Base-by-base conservation (phyloP, 805 yeast genomes). In the Candida silvicultrix region DNA sequence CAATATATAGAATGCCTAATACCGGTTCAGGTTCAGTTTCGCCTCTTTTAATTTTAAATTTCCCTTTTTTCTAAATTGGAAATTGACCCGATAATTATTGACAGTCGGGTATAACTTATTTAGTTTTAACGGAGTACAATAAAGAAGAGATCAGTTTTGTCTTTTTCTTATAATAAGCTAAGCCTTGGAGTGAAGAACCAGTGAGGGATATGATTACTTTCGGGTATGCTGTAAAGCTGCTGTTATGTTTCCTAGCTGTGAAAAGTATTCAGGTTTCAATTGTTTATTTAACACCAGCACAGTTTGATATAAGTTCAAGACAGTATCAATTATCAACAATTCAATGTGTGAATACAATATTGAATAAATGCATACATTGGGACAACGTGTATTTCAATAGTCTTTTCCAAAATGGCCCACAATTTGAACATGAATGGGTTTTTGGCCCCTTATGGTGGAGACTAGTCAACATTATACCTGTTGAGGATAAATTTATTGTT, bases 341-440 rank as follows among this genome's bases (percentile, higher is more conserved):
- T 14, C 41, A 10, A 34, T 55, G 5, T 3, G 18, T 50, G 10
- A 40, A 50, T 25, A 38, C 55, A n/a, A 41, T 80, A 1, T 57
- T 79, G 43, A 70, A 75, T 44, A 79, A 76, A 45, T 68, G 88
- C 5, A 66, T 86, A 22, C 73, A 81, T 4, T 92, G 98, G 98
- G 99, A 92, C 62, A 73, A 83, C 1, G 94, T 89, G 0, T 89
- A 82, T 63, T 89, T 85, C 57, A 62, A 76, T 15, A 78, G 81
- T 40, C 61, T 82, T 45, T 78, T 85, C 31, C 59, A 64, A 10
- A 62, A 74, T 15, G 62, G 66, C 15, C 65, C 71, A 2, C 61
- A 66, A n/a, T 90, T 72, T 63, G 98, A 92, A 64, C 96, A 92
- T 62, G 95, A 89, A 64, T 85, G 79, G 73, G 97, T 95, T 5